Evolutionary conservation across 306 rosid genomes (phyloP).

Genomic region (Urtica urens): DNA sequence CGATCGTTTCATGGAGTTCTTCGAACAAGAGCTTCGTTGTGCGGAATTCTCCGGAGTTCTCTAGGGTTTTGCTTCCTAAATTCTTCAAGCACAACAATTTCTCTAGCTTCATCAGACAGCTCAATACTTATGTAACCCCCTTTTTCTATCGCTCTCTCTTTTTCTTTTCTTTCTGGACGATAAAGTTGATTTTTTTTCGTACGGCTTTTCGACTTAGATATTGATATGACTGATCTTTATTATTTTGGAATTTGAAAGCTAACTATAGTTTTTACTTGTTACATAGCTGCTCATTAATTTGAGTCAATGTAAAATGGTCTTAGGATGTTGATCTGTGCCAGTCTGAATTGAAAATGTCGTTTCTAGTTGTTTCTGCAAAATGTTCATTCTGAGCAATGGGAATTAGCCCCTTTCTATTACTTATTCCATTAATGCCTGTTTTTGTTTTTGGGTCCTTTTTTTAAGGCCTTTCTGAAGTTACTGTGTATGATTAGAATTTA

Average conservation of each 20-base stretch:
- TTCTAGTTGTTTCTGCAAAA: too few relatives aligned
- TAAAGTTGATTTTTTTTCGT: not conserved
- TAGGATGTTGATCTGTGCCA: too few relatives aligned
- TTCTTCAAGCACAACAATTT: slow-evolving; percentile 86
- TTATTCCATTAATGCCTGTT: too few relatives aligned
- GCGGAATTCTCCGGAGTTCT: slow-evolving; percentile 59
- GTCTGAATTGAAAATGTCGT: too few relatives aligned
- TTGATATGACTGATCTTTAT: not conserved
- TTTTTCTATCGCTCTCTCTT: slow-evolving; percentile 9
- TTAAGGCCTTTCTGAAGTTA: not conserved
- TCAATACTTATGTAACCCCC: slow-evolving; percentile 77
- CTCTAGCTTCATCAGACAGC: slow-evolving; percentile 88
- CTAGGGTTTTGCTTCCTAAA: slow-evolving; percentile 49
- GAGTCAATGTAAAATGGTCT: too few relatives aligned
- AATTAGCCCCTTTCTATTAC: too few relatives aligned
- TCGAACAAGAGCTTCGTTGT: slow-evolving; percentile 58
- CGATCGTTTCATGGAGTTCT: slow-evolving; percentile 66
- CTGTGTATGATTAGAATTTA: too few relatives aligned
- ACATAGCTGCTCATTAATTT: too few relatives aligned
- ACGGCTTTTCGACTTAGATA: not conserved
- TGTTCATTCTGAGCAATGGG: not conserved
- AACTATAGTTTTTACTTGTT: too few relatives aligned
- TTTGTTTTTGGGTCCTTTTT: not conserved
- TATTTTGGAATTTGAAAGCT: too few relatives aligned
- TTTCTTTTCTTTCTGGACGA: slow-evolving; percentile 7